Conservation (phyloP, 2,329 filamentous ascomycete genomes). For the Purpureocillium lavendulum region DNA sequence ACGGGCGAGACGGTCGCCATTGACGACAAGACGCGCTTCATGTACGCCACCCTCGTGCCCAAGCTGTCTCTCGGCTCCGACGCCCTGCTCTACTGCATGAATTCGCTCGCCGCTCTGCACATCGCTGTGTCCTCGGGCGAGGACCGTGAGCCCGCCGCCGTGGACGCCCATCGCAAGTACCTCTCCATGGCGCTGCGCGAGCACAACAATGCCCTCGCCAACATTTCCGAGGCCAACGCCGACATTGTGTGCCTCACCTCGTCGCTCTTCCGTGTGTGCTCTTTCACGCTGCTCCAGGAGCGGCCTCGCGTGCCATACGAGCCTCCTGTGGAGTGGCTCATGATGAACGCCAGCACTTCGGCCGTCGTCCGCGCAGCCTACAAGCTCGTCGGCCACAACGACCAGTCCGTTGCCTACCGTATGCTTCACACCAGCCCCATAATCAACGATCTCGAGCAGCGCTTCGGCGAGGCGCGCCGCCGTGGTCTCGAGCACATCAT, state of each 20-base stretch:
- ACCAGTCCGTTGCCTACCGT: slow-evolving; percentile 2
- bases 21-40: slow-evolving; percentile 7
- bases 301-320: slow-evolving; percentile 7
- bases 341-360: slow-evolving; percentile 9
- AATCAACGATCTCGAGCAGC: slow-evolving; percentile 5
- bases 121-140: slow-evolving; percentile 1
- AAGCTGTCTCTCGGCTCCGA: slow-evolving; percentile 8
- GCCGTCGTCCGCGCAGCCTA: slow-evolving; percentile 5
- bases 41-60: slow-evolving; percentile 7
- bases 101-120: slow-evolving; percentile 11
- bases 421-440: slow-evolving; percentile 8
- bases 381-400: slow-evolving; percentile 3
- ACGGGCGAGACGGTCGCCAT: slow-evolving; percentile 8
- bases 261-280: slow-evolving; percentile 8
- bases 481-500: slow-evolving; percentile 8
- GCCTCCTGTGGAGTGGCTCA: slow-evolving; percentile 11
- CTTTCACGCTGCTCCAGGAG: slow-evolving; percentile 10
- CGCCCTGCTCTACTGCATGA: slow-evolving; percentile 10
- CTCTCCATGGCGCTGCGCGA: slow-evolving; percentile 10
- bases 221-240: slow-evolving; percentile 4
- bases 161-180: slow-evolving; percentile 9
- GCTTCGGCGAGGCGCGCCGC: slow-evolving; percentile 5
- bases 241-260: slow-evolving; percentile 9
- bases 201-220: slow-evolving; percentile 7
- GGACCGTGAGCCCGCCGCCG: slow-evolving; percentile 3